Conservation (phyloP, 2,329 filamentous ascomycete species). For the Trichoderma polysporum region DNA sequence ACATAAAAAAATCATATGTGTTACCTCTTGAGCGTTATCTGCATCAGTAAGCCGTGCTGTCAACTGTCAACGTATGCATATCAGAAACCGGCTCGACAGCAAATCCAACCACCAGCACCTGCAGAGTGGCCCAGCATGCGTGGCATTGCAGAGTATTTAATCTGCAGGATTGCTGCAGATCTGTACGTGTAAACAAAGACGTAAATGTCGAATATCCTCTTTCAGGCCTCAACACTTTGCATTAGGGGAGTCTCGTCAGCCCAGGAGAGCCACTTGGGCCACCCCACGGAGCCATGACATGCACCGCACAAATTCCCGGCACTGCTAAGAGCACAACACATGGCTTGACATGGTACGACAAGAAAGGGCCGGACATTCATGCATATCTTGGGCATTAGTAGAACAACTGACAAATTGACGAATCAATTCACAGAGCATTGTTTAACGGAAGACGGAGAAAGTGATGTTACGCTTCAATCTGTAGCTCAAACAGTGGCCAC, state of each 20-base stretch:
- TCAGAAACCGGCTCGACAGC: not conserved
- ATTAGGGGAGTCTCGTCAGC: not conserved
- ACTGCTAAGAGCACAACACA: not conserved
- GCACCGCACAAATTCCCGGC: not conserved
- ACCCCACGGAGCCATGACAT: not conserved
- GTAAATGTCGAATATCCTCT: not conserved
- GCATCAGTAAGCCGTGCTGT: slow-evolving; percentile 2
- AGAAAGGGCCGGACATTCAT: slow-evolving; percentile 16
- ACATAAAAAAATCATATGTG: not conserved
- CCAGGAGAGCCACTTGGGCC: not conserved
- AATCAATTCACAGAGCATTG: not conserved
- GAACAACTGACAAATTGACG: not conserved
- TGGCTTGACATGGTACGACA: slow-evolving; percentile 6
- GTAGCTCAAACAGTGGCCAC: not conserved
- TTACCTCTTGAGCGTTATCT: not conserved
- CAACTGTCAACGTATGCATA: not conserved
- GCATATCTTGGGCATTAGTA: slow-evolving; percentile 14
- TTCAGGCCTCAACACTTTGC: slow-evolving; percentile 17
- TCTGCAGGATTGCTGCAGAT: not conserved
- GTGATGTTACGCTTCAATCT: slow-evolving; percentile 6
- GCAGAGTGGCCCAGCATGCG: slow-evolving; percentile 15
- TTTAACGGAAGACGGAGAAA: slow-evolving; percentile 14
- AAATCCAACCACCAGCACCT: not conserved
- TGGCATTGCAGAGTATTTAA: not conserved
- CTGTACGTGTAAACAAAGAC: not conserved